A percentile compares a stretch with the other conserved stretches of the same genome.
Evolutionary conservation across 768 basidiomycete species (phyloP).

Genomic region (Hygrophoropsis aurantiaca): DNA sequence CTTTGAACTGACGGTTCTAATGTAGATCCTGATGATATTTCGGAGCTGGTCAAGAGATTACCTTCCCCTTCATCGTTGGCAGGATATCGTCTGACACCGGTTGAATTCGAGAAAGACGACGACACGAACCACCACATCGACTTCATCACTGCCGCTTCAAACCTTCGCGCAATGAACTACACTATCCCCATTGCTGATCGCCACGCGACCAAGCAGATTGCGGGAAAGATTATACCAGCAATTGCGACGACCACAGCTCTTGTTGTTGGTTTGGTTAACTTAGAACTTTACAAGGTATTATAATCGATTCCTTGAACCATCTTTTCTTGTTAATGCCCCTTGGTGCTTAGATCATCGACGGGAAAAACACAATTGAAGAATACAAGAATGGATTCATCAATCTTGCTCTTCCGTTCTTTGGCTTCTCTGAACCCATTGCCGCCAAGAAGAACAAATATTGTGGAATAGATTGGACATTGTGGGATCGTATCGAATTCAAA

Average conservation of each 20-base stretch:
- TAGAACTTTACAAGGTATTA: slow-evolving; percentile 92
- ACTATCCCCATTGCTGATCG: slow-evolving; percentile 82
- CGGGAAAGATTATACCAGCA: slow-evolving; percentile 98
- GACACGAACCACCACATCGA: slow-evolving; percentile 98
- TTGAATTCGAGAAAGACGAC: slow-evolving; percentile 99
- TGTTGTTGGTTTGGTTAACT: slow-evolving; percentile 91
- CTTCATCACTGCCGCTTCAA: slow-evolving; percentile 97
- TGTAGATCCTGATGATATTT: slow-evolving; percentile 49
- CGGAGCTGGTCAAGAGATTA: slow-evolving; percentile 62
- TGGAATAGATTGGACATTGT: slow-evolving; percentile 90
- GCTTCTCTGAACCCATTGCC: slow-evolving; percentile 95
- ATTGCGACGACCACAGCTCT: slow-evolving; percentile 98
- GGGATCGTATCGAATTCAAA: slow-evolving; percentile 95
- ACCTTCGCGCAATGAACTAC: slow-evolving; percentile 95
- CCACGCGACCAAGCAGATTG: slow-evolving; percentile 95
- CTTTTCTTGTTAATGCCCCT: background rate
- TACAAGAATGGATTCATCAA: slow-evolving; percentile 99
- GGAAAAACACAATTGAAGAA: slow-evolving; percentile 88
- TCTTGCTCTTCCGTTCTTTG: slow-evolving; percentile 96
- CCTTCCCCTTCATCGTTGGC: slow-evolving; percentile 90
- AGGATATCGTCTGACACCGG: slow-evolving; percentile 93
- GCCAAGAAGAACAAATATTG: slow-evolving; percentile 89
- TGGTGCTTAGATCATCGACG: slow-evolving; percentile 80
- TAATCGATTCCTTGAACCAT: background rate
- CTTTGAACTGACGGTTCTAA: slow-evolving; percentile 5